Percentiles rank a stretch among this genome's conserved stretches.
Evolutionary conservation across 1,139 yeast genomes (phyloP).

Genomic region (Debaryomyces subglobosus): DNA sequence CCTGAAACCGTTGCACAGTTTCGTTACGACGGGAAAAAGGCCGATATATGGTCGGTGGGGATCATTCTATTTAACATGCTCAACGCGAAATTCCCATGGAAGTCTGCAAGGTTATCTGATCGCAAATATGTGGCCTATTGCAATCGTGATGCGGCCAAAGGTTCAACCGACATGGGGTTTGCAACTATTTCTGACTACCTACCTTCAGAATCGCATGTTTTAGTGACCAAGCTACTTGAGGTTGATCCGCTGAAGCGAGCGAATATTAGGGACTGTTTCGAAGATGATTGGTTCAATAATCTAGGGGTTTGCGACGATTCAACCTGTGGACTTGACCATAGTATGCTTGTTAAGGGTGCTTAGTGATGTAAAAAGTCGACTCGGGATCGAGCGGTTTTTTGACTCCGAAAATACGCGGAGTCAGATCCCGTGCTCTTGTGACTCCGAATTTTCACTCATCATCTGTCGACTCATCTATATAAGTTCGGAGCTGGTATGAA

Average conservation of each 20-base stretch:
- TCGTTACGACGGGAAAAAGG: conserved; percentile 41
- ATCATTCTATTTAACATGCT: conserved; percentile 40
- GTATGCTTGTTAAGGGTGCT: background rate
- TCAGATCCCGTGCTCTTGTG: background rate
- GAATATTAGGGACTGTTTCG: conserved; percentile 15
- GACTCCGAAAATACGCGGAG: background rate
- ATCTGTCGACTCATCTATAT: conserved; percentile 1
- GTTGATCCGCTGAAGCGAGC: conserved; percentile 20
- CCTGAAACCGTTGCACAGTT: conserved; percentile 48
- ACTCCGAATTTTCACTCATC: conserved; percentile 6
- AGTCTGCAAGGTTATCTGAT: conserved; percentile 30
- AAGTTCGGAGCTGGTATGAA: background rate
- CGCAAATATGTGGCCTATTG: conserved; percentile 16
- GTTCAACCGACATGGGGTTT: background rate
- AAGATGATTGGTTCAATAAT: conserved; percentile 20
- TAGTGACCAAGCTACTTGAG: conserved; percentile 20
- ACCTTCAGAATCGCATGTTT: background rate
- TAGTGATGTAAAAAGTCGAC: background rate
- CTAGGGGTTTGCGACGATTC: conserved; percentile 15
- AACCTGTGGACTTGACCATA: conserved; percentile 20
- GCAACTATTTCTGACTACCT: background rate
- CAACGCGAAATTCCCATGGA: conserved; percentile 38
- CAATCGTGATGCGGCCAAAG: background rate
- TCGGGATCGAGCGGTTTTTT: background rate
- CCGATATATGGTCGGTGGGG: conserved; percentile 57